Conservation (phyloP, 768 basidiomycete species). For the Pleurotus sapidus region DNA sequence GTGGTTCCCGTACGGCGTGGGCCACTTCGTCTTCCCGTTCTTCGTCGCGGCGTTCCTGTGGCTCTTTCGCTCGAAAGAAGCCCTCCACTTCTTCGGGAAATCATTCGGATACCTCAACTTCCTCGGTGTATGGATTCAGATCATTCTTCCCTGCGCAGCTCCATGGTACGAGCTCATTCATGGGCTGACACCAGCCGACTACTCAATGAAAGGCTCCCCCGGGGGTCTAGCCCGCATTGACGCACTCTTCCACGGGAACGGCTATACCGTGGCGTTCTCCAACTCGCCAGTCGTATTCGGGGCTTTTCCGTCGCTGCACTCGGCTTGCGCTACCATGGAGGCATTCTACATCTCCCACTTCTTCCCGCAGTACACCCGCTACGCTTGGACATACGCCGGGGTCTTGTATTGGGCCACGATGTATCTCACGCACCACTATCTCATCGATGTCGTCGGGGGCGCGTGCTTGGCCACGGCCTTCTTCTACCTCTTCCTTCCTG, state of each 20-base stretch:
- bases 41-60: constrained; percentile 83
- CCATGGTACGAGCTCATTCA: constrained; percentile 99
- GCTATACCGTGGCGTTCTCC: constrained; percentile 80
- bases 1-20: constrained; percentile 96
- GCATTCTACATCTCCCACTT: constrained; percentile 94
- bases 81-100: constrained; percentile 79
- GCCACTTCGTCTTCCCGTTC: constrained; percentile 87
- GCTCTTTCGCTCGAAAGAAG: constrained; percentile 82
- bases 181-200: constrained; percentile 93
- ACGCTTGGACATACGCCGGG: constrained; percentile 80
- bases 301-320: constrained; percentile 93
- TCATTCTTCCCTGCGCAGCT: constrained; percentile 88
- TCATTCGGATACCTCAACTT: constrained; percentile 95
- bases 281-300: constrained; percentile 94
- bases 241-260: constrained; percentile 69
- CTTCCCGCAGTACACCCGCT: constrained; percentile 71
- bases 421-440: constrained; percentile 98
- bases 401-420: constrained; percentile 97
- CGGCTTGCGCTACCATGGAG: constrained; percentile 87
- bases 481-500: constrained; percentile 89
- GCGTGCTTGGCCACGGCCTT: constrained; percentile 84
- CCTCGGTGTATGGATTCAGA: constrained; percentile 82
- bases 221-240: constrained; percentile 94
- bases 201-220: constrained; percentile 87
- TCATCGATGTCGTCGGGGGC: constrained; percentile 95